Evolutionary conservation across 2,329 filamentous ascomycete genomes (phyloP).

Genomic region (Penicillium verrucosum): DNA sequence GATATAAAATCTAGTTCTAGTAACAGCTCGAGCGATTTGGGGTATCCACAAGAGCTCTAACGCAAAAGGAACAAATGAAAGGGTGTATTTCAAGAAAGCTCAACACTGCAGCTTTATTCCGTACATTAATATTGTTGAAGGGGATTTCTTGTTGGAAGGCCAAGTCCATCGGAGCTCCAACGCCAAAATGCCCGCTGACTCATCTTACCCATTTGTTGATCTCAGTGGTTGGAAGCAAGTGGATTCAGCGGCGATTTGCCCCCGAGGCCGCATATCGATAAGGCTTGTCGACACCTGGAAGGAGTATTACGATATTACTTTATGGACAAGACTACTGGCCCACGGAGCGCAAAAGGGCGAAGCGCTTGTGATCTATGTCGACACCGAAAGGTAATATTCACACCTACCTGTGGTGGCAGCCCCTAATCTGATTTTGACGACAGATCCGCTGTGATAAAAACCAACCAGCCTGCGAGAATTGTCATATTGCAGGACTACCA

Average conservation of each 20-base stretch:
- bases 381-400: constrained; percentile 8
- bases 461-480: constrained; percentile 26
- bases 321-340: constrained; percentile 6
- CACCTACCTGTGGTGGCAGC: neutral
- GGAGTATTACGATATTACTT: neutral
- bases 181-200: neutral
- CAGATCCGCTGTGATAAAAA: constrained; percentile 28
- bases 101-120: neutral
- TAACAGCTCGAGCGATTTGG: neutral
- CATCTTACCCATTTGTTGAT: neutral
- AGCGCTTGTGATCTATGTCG: constrained; percentile 10
- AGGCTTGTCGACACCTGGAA: neutral
- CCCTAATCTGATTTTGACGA: neutral
- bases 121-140: neutral
- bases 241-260: constrained; percentile 2
- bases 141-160: too few species aligned
- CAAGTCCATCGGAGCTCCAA: too few species aligned
- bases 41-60: neutral
- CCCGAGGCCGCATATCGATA: neutral
- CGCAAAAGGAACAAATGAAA: too few species aligned
- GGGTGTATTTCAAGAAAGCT: too few species aligned
- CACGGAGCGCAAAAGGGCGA: constrained; percentile 1
- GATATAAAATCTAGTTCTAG: neutral
- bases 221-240: neutral
- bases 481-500: constrained; percentile 16